A percentile compares a stretch with the other conserved stretches of the same genome.
These are phyloP conservation scores for Avena atlantica DNA, from an alignment of 176 grass and related monocot species.

Conservation along the genomic window DNA sequence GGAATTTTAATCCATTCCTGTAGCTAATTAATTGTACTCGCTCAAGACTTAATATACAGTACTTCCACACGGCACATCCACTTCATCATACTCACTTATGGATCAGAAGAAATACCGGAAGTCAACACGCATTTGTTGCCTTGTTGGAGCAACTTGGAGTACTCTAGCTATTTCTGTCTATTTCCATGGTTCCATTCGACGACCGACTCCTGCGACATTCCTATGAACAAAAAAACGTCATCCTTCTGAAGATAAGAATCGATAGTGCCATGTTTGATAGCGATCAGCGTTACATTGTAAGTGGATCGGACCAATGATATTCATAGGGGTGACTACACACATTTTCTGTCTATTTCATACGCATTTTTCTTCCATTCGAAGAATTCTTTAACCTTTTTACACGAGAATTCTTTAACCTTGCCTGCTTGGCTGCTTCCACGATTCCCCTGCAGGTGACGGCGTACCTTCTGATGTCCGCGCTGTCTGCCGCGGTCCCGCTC, in stretches of 20 bases:
- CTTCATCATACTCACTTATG: neutral
- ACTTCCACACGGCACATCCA: neutral
- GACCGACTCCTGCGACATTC: neutral
- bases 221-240: neutral
- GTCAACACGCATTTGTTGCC: neutral
- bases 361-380: neutral
- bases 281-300: neutral
- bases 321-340: neutral
- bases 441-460: constrained; percentile 60
- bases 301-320: neutral
- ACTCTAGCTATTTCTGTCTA: neutral
- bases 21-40: neutral
- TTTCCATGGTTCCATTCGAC: neutral
- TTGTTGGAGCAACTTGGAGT: neutral
- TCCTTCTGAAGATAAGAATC: neutral
- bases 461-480: constrained; percentile 83
- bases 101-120: neutral
- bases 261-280: neutral
- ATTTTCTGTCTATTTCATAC: neutral
- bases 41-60: neutral
- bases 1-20: constrained; percentile 5
- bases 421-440: neutral
- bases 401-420: neutral
- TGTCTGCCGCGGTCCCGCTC: constrained; percentile 80
- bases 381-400: neutral